Evolutionary conservation across 1,284 basidiomycete species (phyloP).

Genomic region (Tilletia indica): DNA sequence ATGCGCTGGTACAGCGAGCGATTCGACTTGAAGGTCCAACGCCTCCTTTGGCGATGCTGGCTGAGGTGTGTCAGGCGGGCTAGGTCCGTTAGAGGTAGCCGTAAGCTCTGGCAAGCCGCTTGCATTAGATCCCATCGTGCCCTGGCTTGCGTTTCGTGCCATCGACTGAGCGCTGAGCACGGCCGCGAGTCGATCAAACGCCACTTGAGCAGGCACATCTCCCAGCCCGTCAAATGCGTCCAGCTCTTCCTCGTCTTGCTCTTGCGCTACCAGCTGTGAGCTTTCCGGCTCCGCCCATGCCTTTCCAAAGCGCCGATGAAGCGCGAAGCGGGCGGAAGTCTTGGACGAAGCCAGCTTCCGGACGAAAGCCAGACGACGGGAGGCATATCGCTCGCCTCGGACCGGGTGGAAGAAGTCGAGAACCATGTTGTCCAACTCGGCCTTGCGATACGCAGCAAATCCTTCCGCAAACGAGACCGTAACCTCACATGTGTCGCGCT

Average conservation of each 20-base stretch:
- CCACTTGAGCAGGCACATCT: conserved; percentile 29
- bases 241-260: conserved; percentile 55
- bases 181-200: neutral
- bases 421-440: conserved; percentile 60
- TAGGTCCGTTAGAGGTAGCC: neutral
- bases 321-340: conserved; percentile 57
- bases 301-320: conserved; percentile 42
- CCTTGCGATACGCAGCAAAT: conserved; percentile 54
- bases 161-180: neutral
- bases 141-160: neutral
- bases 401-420: conserved; percentile 58
- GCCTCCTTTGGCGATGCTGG: conserved; percentile 9
- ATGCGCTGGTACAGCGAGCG: neutral
- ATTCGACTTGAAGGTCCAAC: neutral
- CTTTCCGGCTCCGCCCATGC: conserved; percentile 7
- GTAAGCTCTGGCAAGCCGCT: neutral
- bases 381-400: conserved; percentile 57
- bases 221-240: conserved; percentile 56
- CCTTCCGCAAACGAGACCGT: conserved; percentile 21
- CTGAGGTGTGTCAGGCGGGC: conserved; percentile 14
- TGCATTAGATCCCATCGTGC: neutral
- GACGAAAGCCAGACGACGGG: conserved; percentile 58
- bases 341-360: conserved; percentile 57
- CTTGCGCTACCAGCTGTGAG: conserved; percentile 19
- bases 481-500: neutral